Conservation (phyloP, 2,329 filamentous ascomycete species). For the Lachnellula subtilissima region DNA sequence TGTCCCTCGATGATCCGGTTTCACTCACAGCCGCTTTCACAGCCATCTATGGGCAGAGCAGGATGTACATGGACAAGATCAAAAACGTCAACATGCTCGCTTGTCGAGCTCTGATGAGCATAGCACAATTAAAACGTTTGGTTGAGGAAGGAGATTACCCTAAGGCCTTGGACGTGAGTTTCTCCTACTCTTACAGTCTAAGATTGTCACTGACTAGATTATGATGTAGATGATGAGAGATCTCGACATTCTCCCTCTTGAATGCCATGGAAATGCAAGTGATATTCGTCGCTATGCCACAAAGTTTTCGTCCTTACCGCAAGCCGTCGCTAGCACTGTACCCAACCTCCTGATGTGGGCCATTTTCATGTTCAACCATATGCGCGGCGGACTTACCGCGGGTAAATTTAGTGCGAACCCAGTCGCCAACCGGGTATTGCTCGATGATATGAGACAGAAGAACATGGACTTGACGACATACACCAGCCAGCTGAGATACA, state of each 20-base stretch:
- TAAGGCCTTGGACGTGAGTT: slow-evolving; percentile 59
- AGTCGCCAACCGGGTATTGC: slow-evolving; percentile 57
- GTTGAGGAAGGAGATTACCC: slow-evolving; percentile 56
- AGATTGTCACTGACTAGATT: background rate
- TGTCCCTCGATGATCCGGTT: slow-evolving; percentile 62
- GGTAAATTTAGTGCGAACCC: slow-evolving; percentile 72
- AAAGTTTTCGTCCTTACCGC: slow-evolving; percentile 72
- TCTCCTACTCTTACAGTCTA: background rate
- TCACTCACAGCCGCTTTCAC: slow-evolving; percentile 59
- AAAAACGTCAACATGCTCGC: slow-evolving; percentile 52
- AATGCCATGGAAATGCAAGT: slow-evolving; percentile 68
- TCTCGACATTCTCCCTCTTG: slow-evolving; percentile 75
- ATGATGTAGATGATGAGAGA: slow-evolving; percentile 59
- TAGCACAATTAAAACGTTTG: slow-evolving; percentile 55
- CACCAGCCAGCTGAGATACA: slow-evolving; percentile 86
- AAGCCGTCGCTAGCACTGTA: slow-evolving; percentile 81
- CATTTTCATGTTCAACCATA: slow-evolving; percentile 75
- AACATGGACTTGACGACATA: slow-evolving; percentile 91
- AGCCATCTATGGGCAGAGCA: slow-evolving; percentile 55
- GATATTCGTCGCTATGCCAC: slow-evolving; percentile 75
- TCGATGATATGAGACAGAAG: slow-evolving; percentile 69
- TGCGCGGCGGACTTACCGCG: slow-evolving; percentile 65
- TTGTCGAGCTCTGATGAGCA: slow-evolving; percentile 53
- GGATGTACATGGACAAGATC: slow-evolving; percentile 57
- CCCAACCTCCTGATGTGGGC: slow-evolving; percentile 93